Conservation (phyloP, 306 rosid species). For the Citrullus amarus region DNA sequence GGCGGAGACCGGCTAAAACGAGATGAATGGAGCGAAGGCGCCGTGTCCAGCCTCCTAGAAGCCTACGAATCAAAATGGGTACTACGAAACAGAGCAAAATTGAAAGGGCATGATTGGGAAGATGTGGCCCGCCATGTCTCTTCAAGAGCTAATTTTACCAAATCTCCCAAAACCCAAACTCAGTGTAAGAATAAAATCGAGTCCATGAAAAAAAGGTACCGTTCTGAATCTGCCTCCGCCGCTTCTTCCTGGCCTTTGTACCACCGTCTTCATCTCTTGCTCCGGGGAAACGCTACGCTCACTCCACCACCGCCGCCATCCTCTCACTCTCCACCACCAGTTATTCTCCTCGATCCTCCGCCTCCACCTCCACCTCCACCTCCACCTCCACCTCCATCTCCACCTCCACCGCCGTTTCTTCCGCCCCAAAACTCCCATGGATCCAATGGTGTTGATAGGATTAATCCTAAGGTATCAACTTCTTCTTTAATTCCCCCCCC, state of each 20-base stretch:
- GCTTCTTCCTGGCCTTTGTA: conserved; percentile 77
- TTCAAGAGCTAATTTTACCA: conserved; percentile 43
- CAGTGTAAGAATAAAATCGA: conserved; percentile 99
- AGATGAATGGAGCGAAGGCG: conserved; percentile 99
- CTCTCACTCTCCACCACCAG: conserved; percentile 10
- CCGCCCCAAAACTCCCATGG: conserved; percentile 62
- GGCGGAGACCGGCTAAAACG: conserved; percentile 47
- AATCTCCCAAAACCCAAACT: conserved; percentile 71
- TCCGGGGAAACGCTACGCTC: conserved; percentile 35
- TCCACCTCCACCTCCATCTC: neutral
- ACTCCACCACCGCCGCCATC: conserved; percentile 13
- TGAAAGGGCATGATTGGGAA: conserved; percentile 95
- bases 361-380: neutral
- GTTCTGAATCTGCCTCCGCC: conserved; percentile 56
- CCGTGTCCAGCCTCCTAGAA: conserved; percentile 72
- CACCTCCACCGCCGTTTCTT: conserved; percentile 13
- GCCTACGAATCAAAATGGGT: conserved; percentile 83
- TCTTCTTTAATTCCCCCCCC: neutral
- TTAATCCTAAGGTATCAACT: conserved; percentile 37
- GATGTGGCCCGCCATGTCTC: conserved; percentile 71
- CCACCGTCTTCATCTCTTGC: conserved; percentile 57
- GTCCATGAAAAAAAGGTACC: conserved; percentile 90
- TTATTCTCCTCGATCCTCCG: conserved; percentile 39
- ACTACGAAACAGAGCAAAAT: conserved; percentile 78
- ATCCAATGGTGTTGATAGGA: conserved; percentile 59